Conservation (phyloP, 352 stramenopile genomes). For the Phytopythium mirpurense region DNA sequence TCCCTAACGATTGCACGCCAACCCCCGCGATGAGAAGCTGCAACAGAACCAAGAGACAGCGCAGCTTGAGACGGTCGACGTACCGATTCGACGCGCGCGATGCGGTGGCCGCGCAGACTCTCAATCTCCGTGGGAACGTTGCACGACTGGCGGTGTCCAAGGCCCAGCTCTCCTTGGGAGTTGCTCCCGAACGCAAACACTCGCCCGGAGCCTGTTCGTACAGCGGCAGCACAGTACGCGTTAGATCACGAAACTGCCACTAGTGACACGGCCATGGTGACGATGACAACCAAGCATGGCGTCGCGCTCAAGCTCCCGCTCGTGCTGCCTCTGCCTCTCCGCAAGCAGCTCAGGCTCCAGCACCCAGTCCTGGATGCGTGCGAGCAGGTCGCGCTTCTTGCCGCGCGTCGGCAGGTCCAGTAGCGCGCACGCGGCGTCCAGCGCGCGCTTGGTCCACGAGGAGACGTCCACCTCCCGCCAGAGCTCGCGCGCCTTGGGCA, state of each 20-base stretch:
- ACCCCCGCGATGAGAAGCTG: too few relatives aligned
- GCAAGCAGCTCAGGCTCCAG: constrained; percentile 44
- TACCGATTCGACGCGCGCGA: constrained; percentile 51
- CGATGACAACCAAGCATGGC: constrained; percentile 28
- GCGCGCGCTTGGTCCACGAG: constrained; percentile 39
- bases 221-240: not conserved
- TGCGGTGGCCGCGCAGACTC: constrained; percentile 31
- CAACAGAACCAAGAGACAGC: too few relatives aligned
- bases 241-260: too few relatives aligned
- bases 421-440: constrained; percentile 51
- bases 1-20: constrained; percentile 23
- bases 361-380: constrained; percentile 70
- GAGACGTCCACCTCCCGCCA: constrained; percentile 51
- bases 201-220: constrained; percentile 29
- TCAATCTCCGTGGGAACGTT: constrained; percentile 45
- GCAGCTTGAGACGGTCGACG: not conserved
- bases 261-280: too few relatives aligned
- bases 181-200: constrained; percentile 73
- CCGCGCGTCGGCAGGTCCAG: constrained; percentile 41
- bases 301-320: constrained; percentile 32
- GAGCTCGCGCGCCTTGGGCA: constrained; percentile 60
- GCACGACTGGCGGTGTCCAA: constrained; percentile 43
- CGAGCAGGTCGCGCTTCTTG: constrained; percentile 61
- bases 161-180: constrained; percentile 52
- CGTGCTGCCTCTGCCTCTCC: constrained; percentile 24